Percentiles rank a stretch among this genome's conserved stretches.
Conservation (phyloP, 2,329 filamentous ascomycete species). For the Fusarium sp. region DNA sequence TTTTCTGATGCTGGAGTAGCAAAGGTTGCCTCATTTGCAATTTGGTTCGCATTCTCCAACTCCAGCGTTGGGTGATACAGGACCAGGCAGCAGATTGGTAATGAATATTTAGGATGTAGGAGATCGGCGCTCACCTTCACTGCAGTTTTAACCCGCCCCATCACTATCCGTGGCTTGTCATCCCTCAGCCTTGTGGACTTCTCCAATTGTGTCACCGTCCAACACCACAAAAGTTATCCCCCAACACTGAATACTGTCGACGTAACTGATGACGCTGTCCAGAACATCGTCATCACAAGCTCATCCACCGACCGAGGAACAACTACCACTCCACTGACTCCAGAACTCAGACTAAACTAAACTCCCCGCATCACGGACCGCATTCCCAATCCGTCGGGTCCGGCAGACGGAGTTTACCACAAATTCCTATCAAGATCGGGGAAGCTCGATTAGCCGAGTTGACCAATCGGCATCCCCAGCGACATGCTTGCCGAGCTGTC, state of each 20-base stretch:
- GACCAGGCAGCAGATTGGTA: conserved; percentile 84
- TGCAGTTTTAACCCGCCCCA: neutral
- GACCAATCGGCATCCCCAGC: conserved; percentile 28
- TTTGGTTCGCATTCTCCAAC: conserved; percentile 62
- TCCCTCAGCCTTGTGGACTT: too few relatives aligned
- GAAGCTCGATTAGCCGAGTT: conserved; percentile 21
- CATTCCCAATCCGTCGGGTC: conserved; percentile 3
- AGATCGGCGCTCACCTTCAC: conserved; percentile 61
- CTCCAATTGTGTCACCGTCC: accelerated
- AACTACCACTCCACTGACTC: too few relatives aligned
- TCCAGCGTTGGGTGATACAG: conserved; percentile 74
- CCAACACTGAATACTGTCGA: accelerated
- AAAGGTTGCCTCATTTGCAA: too few relatives aligned
- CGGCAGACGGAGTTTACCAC: neutral
- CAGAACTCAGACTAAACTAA: too few relatives aligned
- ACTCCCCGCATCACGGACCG: neutral
- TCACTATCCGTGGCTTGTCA: too few relatives aligned
- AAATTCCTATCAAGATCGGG: neutral
- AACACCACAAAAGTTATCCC: accelerated
- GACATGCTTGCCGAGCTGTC: conserved; percentile 30
- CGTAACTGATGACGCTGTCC: neutral
- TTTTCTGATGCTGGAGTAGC: too few relatives aligned
- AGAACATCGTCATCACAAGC: neutral
- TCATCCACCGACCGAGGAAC: neutral
- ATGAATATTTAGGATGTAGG: conserved; percentile 91